A percentile compares a stretch with the other conserved stretches of the same genome.
phyloP scores from a whole-genome alignment of 768 basidiomycete genomes.

The Hygrocybe coccinea region DNA sequence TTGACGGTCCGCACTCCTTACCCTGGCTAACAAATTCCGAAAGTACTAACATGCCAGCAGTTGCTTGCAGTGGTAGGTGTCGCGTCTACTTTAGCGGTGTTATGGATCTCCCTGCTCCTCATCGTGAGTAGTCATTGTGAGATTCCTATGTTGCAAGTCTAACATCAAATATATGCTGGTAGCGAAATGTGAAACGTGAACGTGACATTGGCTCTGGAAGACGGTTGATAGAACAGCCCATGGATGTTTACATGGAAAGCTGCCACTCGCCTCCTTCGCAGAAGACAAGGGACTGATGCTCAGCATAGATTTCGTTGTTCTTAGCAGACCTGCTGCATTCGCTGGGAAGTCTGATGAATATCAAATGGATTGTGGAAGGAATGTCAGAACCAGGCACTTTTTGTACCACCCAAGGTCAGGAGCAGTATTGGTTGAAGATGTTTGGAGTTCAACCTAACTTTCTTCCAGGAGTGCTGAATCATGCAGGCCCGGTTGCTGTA shows the following conservation, averaged over 20 bases:
- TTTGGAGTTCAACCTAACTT: not conserved
- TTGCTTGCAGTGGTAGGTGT: not conserved
- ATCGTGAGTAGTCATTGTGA: not conserved
- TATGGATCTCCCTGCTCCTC: slow-evolving; percentile 3
- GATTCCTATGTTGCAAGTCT: not conserved
- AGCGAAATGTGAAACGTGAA: slow-evolving; percentile 6
- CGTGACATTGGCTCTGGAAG: not conserved
- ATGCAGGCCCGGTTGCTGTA: not conserved
- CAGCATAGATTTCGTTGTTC: slow-evolving; percentile 3
- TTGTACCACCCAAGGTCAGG: not conserved
- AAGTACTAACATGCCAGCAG: not conserved
- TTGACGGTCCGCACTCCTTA: slow-evolving; percentile 1
- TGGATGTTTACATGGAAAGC: slow-evolving; percentile 5
- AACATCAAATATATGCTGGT: not conserved
- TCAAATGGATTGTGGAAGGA: slow-evolving; percentile 6
- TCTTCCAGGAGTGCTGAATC: not conserved
- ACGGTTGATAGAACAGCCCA: not conserved
- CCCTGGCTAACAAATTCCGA: not conserved
- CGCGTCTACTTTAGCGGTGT: slow-evolving; percentile 1
- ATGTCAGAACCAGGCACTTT: not conserved
- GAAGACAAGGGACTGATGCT: not conserved
- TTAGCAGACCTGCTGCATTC: slow-evolving; percentile 4
- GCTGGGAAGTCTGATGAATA: slow-evolving; percentile 5
- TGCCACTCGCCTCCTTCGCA: not conserved
- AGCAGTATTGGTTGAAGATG: not conserved